phyloP scores from a whole-genome alignment of 2,329 filamentous ascomycete genomes.

The Pochonia chlamydosporia region DNA sequence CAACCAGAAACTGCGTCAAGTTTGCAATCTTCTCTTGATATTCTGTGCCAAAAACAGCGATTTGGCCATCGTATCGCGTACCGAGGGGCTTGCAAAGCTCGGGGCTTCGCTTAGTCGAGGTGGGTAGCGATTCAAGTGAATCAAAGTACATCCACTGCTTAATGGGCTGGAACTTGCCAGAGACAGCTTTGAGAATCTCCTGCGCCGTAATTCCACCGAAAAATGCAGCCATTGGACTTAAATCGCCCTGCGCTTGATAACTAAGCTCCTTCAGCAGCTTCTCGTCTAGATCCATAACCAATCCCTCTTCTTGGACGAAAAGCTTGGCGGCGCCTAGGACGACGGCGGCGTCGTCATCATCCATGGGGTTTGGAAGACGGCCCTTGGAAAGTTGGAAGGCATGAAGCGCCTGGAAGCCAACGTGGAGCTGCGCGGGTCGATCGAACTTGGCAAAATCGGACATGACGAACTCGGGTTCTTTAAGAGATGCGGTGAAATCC shows the following conservation, averaged over 20 bases:
- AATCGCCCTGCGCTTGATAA: constrained; percentile 87
- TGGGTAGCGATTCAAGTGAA: constrained; percentile 89
- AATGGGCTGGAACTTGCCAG: constrained; percentile 95
- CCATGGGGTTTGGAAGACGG: constrained; percentile 74
- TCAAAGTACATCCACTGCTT: constrained; percentile 97
- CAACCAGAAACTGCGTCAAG: constrained; percentile 87
- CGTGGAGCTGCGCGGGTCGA: constrained; percentile 83
- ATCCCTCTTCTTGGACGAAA: constrained; percentile 66
- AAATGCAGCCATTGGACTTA: constrained; percentile 88
- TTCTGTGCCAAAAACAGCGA: constrained; percentile 89
- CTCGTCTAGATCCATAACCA: constrained; percentile 71
- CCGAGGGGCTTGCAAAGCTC: constrained; percentile 82
- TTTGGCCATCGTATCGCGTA: constrained; percentile 91
- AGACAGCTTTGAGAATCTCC: constrained; percentile 93
- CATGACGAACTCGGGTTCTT: constrained; percentile 82
- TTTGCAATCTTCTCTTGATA: constrained; percentile 93
- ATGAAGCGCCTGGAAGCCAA: constrained; percentile 89
- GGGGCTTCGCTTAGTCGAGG: constrained; percentile 67
- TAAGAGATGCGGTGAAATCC: constrained; percentile 68
- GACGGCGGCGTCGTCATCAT: constrained; percentile 75
- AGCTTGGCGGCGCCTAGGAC: constrained; percentile 69
- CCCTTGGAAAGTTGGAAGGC: constrained; percentile 72
- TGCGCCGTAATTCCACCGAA: constrained; percentile 92
- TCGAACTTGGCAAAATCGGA: constrained; percentile 99
- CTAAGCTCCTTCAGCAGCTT: constrained; percentile 90